Base-by-base conservation (phyloP, 2,329 filamentous ascomycete species). In the Ophiocordyceps camponoti-rufipedis region DNA sequence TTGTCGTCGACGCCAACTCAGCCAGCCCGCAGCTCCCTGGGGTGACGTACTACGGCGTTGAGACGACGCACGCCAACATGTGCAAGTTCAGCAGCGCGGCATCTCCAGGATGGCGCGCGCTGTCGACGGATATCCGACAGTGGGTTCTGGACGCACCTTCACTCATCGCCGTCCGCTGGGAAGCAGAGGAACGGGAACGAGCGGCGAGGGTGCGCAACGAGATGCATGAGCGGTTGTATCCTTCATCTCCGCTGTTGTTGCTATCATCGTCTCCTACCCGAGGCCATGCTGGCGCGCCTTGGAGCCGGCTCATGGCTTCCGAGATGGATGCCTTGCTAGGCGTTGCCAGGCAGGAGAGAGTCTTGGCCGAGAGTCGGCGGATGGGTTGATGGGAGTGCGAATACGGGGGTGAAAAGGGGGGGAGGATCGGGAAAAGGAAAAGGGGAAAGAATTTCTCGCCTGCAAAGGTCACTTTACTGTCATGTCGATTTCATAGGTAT, bases 31-130 rank as follows among this genome's bases (percentile, higher is more conserved):
- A 75, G 46, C 64, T 84, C 13, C 77, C 79, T 6, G 80, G 80
- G 31, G 80, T 83, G 0, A 78, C 74, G 40, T 80, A 81, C 51
- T 83, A 80, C 59, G 80, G 80, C n/a, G 82, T 85, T 48, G 80
- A 85, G 52, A 78, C 78, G 8, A 75, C 74, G n/a, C 80, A 85
- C 55, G 76, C 74, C 1, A 67, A 70, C 41, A 84, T 85, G 76
- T 82, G 78, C 65, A 85, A 84, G 55, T 85, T 84, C 48, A 70
- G 75, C 19, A 72, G 71, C 49, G 67, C 70, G 43, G 73, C 68
- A 49, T 71, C 82, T 0, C 78, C 82, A 0, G 83, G 83, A 0
- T 88, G 79, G 55, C 58, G 65, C 5, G 70, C 65, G 11, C 58
- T 76, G 13, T 63, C 69, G 2, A 67, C 63, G 2, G 64, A 70